phyloP scores from a whole-genome alignment of 306 rosid genomes.

The Rosa lucieae region DNA sequence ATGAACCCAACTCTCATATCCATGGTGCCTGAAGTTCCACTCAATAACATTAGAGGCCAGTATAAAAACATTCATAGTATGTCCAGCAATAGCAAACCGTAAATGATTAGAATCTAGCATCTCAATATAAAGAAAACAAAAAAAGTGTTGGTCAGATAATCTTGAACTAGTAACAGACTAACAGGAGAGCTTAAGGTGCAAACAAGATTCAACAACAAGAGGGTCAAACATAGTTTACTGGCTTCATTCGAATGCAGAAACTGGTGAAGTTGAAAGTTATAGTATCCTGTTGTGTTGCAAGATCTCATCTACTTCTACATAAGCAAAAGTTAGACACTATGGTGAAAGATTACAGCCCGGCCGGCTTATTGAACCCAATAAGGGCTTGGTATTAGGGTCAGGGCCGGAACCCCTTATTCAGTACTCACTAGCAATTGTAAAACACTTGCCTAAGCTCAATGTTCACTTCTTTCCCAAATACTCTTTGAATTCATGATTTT shows the following conservation, averaged over 20 bases:
- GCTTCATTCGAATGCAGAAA: neutral
- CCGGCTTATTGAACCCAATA: neutral
- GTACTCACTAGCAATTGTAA: neutral
- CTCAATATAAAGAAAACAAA: neutral
- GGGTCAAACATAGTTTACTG: neutral
- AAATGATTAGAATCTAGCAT: neutral
- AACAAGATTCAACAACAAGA: slow-evolving; percentile 14
- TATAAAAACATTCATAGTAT: neutral
- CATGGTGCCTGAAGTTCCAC: slow-evolving; percentile 48
- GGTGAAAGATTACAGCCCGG: neutral
- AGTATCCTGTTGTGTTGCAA: neutral
- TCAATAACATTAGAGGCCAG: neutral
- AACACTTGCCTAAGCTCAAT: neutral
- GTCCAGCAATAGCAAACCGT: neutral
- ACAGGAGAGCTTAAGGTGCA: neutral
- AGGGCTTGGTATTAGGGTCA: neutral
- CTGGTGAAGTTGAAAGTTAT: too few species aligned
- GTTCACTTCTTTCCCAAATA: neutral
- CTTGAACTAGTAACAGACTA: neutral
- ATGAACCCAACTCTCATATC: slow-evolving; percentile 51
- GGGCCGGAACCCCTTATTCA: neutral
- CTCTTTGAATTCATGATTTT: neutral
- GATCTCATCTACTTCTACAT: neutral
- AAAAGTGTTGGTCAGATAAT: neutral
- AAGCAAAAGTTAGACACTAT: neutral